Conservation (phyloP, 2,329 filamentous ascomycete genomes). For the Albifimbria verrucaria region DNA sequence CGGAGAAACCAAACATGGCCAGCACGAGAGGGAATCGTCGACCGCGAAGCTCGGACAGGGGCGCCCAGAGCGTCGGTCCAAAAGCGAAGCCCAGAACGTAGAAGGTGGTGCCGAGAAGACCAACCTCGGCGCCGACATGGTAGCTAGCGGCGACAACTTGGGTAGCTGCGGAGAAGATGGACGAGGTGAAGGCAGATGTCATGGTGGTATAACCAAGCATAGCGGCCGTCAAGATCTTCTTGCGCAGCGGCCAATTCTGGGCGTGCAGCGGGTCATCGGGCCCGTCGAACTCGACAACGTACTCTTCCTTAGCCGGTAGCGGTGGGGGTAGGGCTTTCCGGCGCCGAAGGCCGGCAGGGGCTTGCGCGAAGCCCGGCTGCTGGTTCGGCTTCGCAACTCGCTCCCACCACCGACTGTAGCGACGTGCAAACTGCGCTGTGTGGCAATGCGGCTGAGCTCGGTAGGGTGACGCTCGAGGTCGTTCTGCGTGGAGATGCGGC, state of each 20-base stretch:
- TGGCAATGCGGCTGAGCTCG: constrained; percentile 68
- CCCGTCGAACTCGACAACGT: constrained; percentile 83
- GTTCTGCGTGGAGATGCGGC: constrained; percentile 59
- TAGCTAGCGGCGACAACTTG: constrained; percentile 53
- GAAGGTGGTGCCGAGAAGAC: constrained; percentile 62
- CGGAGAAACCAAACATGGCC: constrained; percentile 65
- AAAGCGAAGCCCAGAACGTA: constrained; percentile 72
- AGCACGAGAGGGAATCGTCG: constrained; percentile 59
- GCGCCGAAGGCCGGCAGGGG: constrained; percentile 68
- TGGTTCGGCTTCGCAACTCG: constrained; percentile 29
- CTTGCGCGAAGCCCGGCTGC: constrained; percentile 46
- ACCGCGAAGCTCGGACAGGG: constrained; percentile 69
- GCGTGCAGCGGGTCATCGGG: constrained; percentile 79
- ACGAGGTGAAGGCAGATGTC: constrained; percentile 68
- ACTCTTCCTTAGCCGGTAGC: constrained; percentile 68
- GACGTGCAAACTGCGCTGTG: constrained; percentile 66
- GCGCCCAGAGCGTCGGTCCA: constrained; percentile 70
- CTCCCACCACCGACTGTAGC: constrained; percentile 64
- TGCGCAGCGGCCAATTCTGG: constrained; percentile 79
- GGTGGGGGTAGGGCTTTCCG: constrained; percentile 73
- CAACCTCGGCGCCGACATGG: constrained; percentile 58
- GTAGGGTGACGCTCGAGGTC: constrained; percentile 70
- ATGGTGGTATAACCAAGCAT: constrained; percentile 74
- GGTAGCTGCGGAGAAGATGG: constrained; percentile 70
- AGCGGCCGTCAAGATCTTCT: constrained; percentile 68